Evolutionary conservation across 768 basidiomycete species (phyloP), one percentile per base, ranked within the genome.

Genomic region (Boletus vermiculosoides): DNA sequence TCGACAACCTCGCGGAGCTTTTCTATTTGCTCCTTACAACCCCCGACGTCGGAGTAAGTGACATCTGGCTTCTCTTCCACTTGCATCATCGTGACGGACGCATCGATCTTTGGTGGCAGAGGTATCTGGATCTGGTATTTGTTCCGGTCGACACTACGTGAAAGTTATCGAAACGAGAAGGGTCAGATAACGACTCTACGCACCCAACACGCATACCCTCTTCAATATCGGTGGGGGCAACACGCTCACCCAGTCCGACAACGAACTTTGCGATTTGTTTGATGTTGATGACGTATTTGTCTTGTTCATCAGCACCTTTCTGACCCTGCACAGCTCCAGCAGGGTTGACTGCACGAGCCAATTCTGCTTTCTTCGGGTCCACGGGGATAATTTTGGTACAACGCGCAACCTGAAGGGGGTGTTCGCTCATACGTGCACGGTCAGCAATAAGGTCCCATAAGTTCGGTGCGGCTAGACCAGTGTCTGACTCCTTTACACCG

Each of bases 201-300:
- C 69, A 98, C 96, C 96, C 97, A 40, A 99, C 97, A 52, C 97
- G 88, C 97, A 99, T 99, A n/a, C 97, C 97, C 78, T 99, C 97
- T 73, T 99, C 97, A 52, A 99, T 94, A 77, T 99, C 97, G 3
- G 96, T 97, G 12, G 94, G 92, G 23, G 97, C 92, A 2, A 99
- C 94, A 41, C 94, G 88, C 63, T 99, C 97, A 20, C 94, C 95
- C 5, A 99, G 77, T 20, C 94, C 97, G 42, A 99, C 97, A 11
- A 99, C 97, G 70, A 98, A 98, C 76, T 99, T 99, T 10, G 97
- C 97, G 69, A 98, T 97, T 77, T 99, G 97, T 73, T 98, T 97
- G 75, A 99, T 95, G 71, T 96, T 97, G 74, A 99, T 98, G 66
- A 99, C 93, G 74, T 99, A 98, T 76, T 98, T 95, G 77, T 98